Base-by-base conservation (phyloP, 2,329 filamentous ascomycete genomes). In the Fusarium gaditjirri region DNA sequence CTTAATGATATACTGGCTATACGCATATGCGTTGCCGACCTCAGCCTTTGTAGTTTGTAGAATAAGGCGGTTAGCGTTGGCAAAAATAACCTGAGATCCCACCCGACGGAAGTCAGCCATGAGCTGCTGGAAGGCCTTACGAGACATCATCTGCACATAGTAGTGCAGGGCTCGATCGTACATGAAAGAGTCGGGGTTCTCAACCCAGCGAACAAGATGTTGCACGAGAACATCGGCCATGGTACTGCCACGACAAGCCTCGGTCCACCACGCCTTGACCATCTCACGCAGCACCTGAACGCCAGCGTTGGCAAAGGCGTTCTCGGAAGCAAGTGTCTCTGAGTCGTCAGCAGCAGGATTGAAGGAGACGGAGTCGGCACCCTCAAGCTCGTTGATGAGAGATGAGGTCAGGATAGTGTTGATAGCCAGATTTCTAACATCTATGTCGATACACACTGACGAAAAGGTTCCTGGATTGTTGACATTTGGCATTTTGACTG, bases 141-240 rank as follows among this genome's bases (percentile, higher is more conserved):
- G 93, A 38, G 94, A 97, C 92, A 99, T 97, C 90, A 98, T 96
- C 81, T 98, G 95, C 60, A 99, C 95, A 78, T 99, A 98, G 84
- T 97, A 96, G 79, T 98, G 94, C 71, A 99, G 83, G 10, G 95
- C 94, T 8, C 93, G 91, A 82, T 99, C 97, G 79, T 98, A 99
- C 63, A 99, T 91, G 83, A 95, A 98, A 0, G 95, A 98, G 53
- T 93, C 92, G 0, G 95, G 94, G 70, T 92, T 96, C 80, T 97
- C 94, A 4, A 98, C 94, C 97, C 97, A 99, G 71, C 97, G 93
- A 25, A 99, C 94, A 8, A 99, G 88, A 81, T 99, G 95, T 78
- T 97, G 95, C 2, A 99, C 96, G 86, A 99, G 94, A 60, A 98
- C 91, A 82, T 99, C 96, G 2, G 97, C 97, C 94, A 99, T 98